phyloP scores from a whole-genome alignment of 495 filamentous ascomycete species.

The Penicillium goetzii region DNA sequence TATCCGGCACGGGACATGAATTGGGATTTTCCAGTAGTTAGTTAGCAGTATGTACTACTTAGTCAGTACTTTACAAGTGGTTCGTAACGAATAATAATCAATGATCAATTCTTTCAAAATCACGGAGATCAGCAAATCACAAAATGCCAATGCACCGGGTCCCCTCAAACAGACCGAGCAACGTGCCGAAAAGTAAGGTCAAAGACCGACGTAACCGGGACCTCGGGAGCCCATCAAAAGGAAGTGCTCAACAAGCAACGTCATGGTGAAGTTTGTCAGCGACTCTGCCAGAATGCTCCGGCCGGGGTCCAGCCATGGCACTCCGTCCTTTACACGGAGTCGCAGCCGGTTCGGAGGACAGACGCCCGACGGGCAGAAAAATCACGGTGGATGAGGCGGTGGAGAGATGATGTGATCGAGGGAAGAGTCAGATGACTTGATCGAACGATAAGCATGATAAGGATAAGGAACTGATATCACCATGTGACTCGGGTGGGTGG shows the following conservation, averaged over 20 bases:
- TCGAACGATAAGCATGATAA: background rate
- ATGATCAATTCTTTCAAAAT: background rate
- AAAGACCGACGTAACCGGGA: slow-evolving; percentile 16
- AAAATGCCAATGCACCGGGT: background rate
- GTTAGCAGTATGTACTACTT: background rate
- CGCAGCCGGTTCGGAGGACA: slow-evolving; percentile 37
- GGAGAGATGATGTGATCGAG: slow-evolving; percentile 17
- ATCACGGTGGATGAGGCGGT: slow-evolving; percentile 25
- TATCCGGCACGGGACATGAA: slow-evolving; percentile 8
- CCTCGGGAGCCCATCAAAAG: slow-evolving; percentile 7
- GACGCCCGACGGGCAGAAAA: slow-evolving; percentile 39
- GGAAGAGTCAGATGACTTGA: background rate
- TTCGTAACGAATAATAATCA: background rate
- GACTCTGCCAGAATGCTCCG: slow-evolving; percentile 22
- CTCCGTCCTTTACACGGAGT: background rate
- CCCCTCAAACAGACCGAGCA: background rate
- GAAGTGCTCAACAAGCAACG: slow-evolving; percentile 14
- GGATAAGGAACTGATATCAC: background rate
- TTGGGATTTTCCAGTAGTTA: background rate
- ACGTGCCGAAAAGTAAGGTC: slow-evolving; percentile 7
- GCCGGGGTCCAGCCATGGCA: slow-evolving; percentile 11
- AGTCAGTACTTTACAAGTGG: background rate
- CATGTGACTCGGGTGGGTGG: background rate
- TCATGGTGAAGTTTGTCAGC: slow-evolving; percentile 35
- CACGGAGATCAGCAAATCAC: background rate